Conservation (phyloP, 306 rosid genomes). For the Medicago ruthenica region DNA sequence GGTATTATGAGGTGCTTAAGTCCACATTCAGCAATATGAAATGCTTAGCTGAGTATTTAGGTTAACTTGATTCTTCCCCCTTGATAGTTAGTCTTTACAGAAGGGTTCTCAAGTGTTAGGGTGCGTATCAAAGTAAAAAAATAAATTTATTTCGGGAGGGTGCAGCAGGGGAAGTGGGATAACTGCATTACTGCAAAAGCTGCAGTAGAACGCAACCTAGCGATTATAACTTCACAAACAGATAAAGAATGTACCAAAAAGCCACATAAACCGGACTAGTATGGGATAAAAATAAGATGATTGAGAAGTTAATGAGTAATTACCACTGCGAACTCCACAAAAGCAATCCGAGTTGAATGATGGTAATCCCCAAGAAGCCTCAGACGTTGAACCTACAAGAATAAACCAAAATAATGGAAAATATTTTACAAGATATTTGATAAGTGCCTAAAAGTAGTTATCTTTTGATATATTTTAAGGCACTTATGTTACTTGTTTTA, state of each 20-base stretch:
- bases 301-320: slow-evolving; percentile 31
- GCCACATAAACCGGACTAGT: slow-evolving; percentile 11
- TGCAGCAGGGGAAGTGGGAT: neutral
- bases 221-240: slow-evolving; percentile 22
- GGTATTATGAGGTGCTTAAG: neutral
- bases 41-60: neutral
- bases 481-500: no score
- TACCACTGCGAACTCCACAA: slow-evolving; percentile 92
- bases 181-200: slow-evolving; percentile 13
- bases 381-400: slow-evolving; percentile 84
- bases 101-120: neutral
- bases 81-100: neutral
- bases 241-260: neutral
- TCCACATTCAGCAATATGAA: neutral
- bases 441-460: no score
- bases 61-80: neutral
- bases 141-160: neutral
- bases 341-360: slow-evolving; percentile 95
- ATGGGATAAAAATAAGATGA: slow-evolving; percentile 22
- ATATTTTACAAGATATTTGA: slow-evolving; percentile 27
- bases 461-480: no score
- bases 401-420: slow-evolving; percentile 28
- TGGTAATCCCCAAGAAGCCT: slow-evolving; percentile 97
- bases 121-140: neutral
- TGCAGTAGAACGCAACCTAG: slow-evolving; percentile 18